Evolutionary conservation across 208 protist species (phyloP).

Genomic region (Crithidia acanthocephali): DNA sequence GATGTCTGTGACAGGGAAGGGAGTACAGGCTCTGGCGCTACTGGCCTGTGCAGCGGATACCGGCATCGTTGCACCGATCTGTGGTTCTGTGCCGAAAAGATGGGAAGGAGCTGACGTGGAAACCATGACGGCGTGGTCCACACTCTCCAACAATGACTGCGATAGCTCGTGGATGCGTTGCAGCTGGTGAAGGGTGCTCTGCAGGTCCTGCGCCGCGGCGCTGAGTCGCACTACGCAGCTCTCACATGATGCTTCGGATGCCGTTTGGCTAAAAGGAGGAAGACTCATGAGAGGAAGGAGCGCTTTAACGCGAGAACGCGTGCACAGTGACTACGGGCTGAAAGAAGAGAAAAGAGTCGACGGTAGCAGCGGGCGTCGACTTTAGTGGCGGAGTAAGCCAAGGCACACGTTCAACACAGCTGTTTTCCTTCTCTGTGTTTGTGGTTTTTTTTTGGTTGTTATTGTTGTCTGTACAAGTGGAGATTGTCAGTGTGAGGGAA

Average conservation of each 20-base stretch:
- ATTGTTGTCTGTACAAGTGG: too few relatives aligned
- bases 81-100: background rate
- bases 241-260: background rate
- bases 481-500: too few relatives aligned
- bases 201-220: constrained; percentile 14
- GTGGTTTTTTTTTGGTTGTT: too few relatives aligned
- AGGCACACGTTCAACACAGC: too few relatives aligned
- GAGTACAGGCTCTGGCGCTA: background rate
- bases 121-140: background rate
- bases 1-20: background rate
- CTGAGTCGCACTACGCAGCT: constrained; percentile 12
- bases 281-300: background rate
- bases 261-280: too few relatives aligned
- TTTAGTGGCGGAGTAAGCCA: too few relatives aligned
- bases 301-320: too few relatives aligned
- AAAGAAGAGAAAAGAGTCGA: too few relatives aligned
- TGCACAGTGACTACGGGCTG: too few relatives aligned
- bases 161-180: constrained; percentile 9
- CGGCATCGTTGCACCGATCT: background rate
- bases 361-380: too few relatives aligned
- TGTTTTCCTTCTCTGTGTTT: too few relatives aligned
- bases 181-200: background rate
- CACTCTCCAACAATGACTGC: background rate
- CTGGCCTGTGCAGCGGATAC: background rate
- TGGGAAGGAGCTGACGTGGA: background rate